Conservation (phyloP, 805 yeast species). For the Starmerella tilneyi region DNA sequence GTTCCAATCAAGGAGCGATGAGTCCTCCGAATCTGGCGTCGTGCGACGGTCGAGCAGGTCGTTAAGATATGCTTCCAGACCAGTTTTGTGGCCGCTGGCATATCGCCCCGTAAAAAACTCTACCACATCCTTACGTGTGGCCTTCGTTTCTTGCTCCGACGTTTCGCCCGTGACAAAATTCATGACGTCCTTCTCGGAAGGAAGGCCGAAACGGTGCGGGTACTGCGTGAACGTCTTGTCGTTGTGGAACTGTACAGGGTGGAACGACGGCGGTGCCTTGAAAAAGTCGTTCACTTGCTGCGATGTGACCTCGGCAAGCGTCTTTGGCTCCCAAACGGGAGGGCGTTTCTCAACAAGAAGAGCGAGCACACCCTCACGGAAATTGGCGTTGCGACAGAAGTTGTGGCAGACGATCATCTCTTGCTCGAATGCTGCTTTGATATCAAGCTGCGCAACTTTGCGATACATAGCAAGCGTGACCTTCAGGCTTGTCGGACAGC, state of each 20-base stretch:
- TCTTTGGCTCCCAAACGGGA: slow-evolving; percentile 43
- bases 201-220: slow-evolving; percentile 70
- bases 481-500: slow-evolving; percentile 72
- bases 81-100: slow-evolving; percentile 39
- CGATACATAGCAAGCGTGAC: slow-evolving; percentile 61
- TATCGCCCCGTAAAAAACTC: slow-evolving; percentile 42
- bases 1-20: slow-evolving; percentile 41
- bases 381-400: slow-evolving; percentile 55
- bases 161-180: slow-evolving; percentile 63
- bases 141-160: slow-evolving; percentile 53
- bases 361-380: slow-evolving; percentile 43
- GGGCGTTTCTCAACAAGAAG: slow-evolving; percentile 43
- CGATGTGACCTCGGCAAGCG: slow-evolving; percentile 33
- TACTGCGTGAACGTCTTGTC: slow-evolving; percentile 37
- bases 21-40: slow-evolving; percentile 36
- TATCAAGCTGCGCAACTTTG: slow-evolving; percentile 46
- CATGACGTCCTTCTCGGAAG: slow-evolving; percentile 55
- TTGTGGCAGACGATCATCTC: slow-evolving; percentile 72
- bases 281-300: slow-evolving; percentile 27
- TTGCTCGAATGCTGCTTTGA: slow-evolving; percentile 54
- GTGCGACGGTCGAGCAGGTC: slow-evolving; percentile 52
- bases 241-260: slow-evolving; percentile 28
- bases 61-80: slow-evolving; percentile 51
- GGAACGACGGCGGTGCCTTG: slow-evolving; percentile 29
- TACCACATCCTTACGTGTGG: slow-evolving; percentile 56